Evolutionary conservation across 371 early-diverging fungal species (phyloP), one percentile per base, ranked within the genome.

Genomic region (Umbelopsis sp.): DNA sequence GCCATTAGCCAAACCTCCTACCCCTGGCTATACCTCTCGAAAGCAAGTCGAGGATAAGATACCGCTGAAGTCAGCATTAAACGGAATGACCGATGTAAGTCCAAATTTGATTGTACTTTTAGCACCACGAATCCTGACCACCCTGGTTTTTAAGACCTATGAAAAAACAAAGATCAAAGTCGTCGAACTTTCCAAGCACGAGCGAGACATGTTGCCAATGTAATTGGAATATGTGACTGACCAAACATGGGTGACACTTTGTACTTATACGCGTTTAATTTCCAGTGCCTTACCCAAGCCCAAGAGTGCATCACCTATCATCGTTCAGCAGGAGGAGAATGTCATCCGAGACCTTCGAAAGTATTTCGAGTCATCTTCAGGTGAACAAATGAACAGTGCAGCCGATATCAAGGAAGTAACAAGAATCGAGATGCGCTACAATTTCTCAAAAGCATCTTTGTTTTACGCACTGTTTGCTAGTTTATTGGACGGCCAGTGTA

Each of bases 351-450:
- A 86, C 18, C 74, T 89, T 45, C 79, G 78, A 66, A 74, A 74
- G 38, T 78, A 83, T 65, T 85, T 89, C 65, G 73, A 69, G 68
- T 70, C 45, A 63, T 67, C 37, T 72, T 73, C 20, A 35, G 63
- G 45, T 45, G n/a, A 38, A 37, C n/a, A 65, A 45, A 20, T 66
- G 52, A 18, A 65, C 70, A 50, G 76, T 71, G n/a, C 76, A 76
- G 88, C 89, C 4, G 91, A 91, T 74, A 81, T 89, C 41, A 92
- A 92, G 72, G 90, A 91, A 72, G 84, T 91, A 41, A 92, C 91
- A 2, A 87, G 90, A 38, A 67, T 91, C 41, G 93, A 92, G 74
- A 91, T 91, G 83, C 82, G 89, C n/a, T 87, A 92, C 67, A 89
- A 89, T 65, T 70, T 92, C 71, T 81, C 87, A 52, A 92, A 91